phyloP scores from a whole-genome alignment of 1,284 basidiomycete species.

The Ceratobasidium sp. region DNA sequence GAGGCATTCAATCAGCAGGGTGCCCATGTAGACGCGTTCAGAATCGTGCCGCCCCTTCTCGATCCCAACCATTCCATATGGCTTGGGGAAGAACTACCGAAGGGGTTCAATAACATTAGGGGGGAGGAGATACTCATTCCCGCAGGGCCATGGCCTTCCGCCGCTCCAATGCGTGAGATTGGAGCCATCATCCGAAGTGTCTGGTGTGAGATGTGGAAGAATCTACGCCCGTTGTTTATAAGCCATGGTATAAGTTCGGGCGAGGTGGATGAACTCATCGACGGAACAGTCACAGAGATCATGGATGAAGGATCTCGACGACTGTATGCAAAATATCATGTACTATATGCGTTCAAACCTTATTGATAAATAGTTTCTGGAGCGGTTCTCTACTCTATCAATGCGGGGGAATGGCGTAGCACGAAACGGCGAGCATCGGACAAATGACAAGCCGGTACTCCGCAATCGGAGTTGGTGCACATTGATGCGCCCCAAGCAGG shows the following conservation, averaged over 20 bases:
- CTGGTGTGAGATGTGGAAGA: neutral
- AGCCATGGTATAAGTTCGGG: neutral
- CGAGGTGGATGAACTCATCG: constrained; percentile 14
- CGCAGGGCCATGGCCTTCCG: constrained; percentile 3
- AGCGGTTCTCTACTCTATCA: too few species aligned
- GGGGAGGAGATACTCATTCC: constrained; percentile 5
- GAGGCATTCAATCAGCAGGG: constrained; percentile 2
- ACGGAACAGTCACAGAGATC: neutral
- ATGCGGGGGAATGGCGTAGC: too few species aligned
- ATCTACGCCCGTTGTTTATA: constrained; percentile 20
- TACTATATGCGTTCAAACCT: neutral
- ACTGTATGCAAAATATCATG: neutral
- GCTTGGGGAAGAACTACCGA: neutral
- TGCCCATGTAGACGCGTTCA: neutral
- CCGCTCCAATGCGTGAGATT: neutral
- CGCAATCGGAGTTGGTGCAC: too few species aligned
- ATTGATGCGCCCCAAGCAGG: too few species aligned
- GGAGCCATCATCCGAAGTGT: neutral
- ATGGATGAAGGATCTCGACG: neutral
- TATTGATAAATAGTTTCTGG: too few species aligned
- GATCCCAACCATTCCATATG: neutral
- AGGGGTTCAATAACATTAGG: constrained; percentile 7
- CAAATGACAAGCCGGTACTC: too few species aligned
- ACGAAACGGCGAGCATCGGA: too few species aligned
- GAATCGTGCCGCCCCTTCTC: neutral